Evolutionary conservation across 768 basidiomycete species (phyloP).

Genomic region (Tricholomella constricta): DNA sequence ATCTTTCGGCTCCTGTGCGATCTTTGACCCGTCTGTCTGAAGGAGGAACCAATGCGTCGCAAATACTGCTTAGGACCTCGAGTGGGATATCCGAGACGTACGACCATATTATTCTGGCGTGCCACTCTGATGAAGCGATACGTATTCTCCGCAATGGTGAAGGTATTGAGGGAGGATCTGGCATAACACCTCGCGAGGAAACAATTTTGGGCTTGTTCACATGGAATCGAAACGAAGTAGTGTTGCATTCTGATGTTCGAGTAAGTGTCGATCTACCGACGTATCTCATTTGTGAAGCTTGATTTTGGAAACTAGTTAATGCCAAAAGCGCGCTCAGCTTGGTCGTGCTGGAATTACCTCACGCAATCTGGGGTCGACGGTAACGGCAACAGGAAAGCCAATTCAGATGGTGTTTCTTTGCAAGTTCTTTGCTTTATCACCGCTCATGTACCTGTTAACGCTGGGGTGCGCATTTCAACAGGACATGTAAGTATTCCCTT

Average conservation of each 20-base stretch:
- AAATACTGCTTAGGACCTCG: slow-evolving; percentile 48
- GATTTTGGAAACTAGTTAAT: no score
- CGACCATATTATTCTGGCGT: slow-evolving; percentile 75
- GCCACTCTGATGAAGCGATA: slow-evolving; percentile 68
- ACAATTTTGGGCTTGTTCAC: slow-evolving; percentile 56
- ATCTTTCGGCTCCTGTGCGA: slow-evolving; percentile 58
- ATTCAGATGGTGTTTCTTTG: slow-evolving; percentile 64
- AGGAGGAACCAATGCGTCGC: slow-evolving; percentile 4
- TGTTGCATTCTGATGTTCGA: slow-evolving; percentile 63
- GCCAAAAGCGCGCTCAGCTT: slow-evolving; percentile 60
- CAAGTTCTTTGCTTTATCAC: slow-evolving; percentile 32
- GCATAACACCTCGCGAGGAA: slow-evolving; percentile 53
- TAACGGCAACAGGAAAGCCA: slow-evolving; percentile 40
- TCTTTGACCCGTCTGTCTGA: slow-evolving; percentile 31
- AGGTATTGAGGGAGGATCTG: slow-evolving; percentile 18
- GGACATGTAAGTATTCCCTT: slow-evolving; percentile 42
- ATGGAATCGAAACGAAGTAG: slow-evolving; percentile 70
- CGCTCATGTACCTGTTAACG: not conserved
- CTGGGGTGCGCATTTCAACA: slow-evolving; percentile 15
- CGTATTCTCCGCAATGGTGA: slow-evolving; percentile 51
- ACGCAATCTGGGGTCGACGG: slow-evolving; percentile 45
- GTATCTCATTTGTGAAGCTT: no score
- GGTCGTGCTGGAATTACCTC: slow-evolving; percentile 85
- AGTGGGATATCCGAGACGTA: slow-evolving; percentile 47
- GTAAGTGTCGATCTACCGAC: slow-evolving; percentile 39